Evolutionary conservation across 306 rosid genomes (phyloP), one percentile per base, ranked within the genome.

Genomic region (Medicago arabica): DNA sequence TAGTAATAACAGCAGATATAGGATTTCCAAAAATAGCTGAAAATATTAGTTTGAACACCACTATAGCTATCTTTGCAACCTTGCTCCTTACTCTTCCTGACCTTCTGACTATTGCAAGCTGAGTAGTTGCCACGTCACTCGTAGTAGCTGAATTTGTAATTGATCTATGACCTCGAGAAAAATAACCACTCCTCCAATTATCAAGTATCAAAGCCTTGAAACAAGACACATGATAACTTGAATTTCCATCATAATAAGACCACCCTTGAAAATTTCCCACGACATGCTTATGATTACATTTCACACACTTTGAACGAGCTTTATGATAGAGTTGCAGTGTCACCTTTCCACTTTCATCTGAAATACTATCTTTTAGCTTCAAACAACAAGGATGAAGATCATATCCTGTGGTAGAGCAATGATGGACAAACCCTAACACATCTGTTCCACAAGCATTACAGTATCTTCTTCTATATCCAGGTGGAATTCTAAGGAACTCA

Each of bases 371-470:
- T 64, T 59, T 63, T 8, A 87, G 75, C 12, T 58, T 64, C 18
- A 87, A 13, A 19, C 91, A 87, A 14, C 83, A 80, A 0, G 91
- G 89, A 38, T 85, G 91, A 0, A 87, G 39, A 54, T 83, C 87
- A 13, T 36, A 71, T 1, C 62, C 75, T 0, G 80, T 72, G 0
- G 8, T 61, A 3, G 75, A 7, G 66, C 89, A 85, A 38, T 85
- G 84, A 64, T 81, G 83, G 1, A 76, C 80, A 58, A 81, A 78
- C 43, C 89, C 89, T 69, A 40, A n/a, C 57, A 85, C 75, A 79
- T 87, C 89, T 21, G n/a, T n/a, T 40, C 89, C 89, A 17, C 91
- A 85, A 18, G 77, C 91, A 73, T 85, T 89, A 12, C 89, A 87
- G 0, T 31, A 40, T 28, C 83, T 61, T 3, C 13, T 0, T 6